These are phyloP conservation scores for Wickerhamiella parazyma DNA, from an alignment of 805 yeast genomes.

Conservation along the genomic window DNA sequence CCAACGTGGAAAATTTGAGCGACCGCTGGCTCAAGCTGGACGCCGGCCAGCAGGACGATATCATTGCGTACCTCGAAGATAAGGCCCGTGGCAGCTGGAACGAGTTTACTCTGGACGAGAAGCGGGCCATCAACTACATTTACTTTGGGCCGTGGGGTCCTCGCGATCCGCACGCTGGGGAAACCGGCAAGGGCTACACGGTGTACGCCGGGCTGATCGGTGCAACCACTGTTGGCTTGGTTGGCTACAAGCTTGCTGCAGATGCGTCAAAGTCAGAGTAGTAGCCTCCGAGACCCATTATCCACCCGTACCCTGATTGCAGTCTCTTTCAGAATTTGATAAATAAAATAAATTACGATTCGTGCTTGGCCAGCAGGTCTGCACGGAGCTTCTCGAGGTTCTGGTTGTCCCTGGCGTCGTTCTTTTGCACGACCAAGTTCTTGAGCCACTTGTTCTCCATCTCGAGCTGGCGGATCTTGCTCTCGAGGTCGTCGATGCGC, in stretches of 20 bases:
- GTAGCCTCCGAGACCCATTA: background rate
- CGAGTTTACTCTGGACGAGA: conserved; percentile 22
- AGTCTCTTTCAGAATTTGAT: background rate
- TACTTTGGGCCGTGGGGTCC: conserved; percentile 29
- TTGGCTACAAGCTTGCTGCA: conserved; percentile 18
- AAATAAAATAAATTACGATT: background rate
- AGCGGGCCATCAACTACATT: conserved; percentile 24
- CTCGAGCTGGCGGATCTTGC: conserved; percentile 67
- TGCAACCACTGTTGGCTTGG: conserved; percentile 15
- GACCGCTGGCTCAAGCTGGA: conserved; percentile 26
- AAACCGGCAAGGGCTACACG: conserved; percentile 19
- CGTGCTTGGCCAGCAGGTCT: conserved; percentile 3
- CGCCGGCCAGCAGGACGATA: conserved; percentile 27
- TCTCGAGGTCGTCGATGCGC: conserved; percentile 49
- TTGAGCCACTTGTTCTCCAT: conserved; percentile 84
- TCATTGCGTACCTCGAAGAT: conserved; percentile 26
- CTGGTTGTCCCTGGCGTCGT: conserved; percentile 27
- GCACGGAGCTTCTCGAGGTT: conserved; percentile 18
- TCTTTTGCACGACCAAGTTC: conserved; percentile 69
- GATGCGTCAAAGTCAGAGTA: background rate
- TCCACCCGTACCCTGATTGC: too few species aligned
- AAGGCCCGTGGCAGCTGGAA: conserved; percentile 27
- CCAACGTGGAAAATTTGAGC: conserved; percentile 21
- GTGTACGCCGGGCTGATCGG: conserved; percentile 17
- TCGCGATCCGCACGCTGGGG: conserved; percentile 15